Evolutionary conservation across 2,329 filamentous ascomycete genomes (phyloP).

Genomic region (Phyllosticta capitalensis): DNA sequence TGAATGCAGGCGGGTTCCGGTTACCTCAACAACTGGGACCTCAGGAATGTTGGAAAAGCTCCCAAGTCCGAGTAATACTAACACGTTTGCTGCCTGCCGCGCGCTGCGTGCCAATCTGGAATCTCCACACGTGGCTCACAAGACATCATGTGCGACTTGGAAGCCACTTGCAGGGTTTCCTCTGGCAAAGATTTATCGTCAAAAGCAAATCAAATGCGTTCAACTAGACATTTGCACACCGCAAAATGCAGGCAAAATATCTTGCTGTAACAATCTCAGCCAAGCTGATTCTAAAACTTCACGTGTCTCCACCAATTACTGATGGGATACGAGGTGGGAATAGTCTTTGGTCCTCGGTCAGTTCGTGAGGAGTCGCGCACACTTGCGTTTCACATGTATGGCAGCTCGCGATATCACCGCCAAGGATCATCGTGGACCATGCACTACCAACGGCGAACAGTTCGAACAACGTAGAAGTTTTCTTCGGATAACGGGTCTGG

Average conservation of each 20-base stretch:
- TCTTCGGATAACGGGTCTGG: background rate
- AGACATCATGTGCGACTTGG: background rate
- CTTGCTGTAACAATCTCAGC: background rate
- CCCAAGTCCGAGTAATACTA: background rate
- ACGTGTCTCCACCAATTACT: background rate
- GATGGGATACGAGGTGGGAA: background rate
- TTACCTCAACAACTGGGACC: conserved; percentile 33
- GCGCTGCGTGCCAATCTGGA: background rate
- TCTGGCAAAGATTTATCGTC: background rate
- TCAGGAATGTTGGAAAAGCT: conserved; percentile 14
- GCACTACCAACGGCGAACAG: background rate
- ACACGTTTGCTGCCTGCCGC: background rate
- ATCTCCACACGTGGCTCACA: background rate
- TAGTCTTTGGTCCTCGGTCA: background rate
- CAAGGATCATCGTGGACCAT: background rate
- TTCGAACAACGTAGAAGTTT: background rate
- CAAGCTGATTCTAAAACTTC: background rate
- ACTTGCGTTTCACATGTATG: background rate
- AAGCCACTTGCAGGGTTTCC: background rate
- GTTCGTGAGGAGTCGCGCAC: background rate
- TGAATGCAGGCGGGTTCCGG: conserved; percentile 23
- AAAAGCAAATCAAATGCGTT: no score
- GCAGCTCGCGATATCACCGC: background rate
- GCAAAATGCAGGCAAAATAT: no score
- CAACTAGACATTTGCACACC: no score